Base-by-base conservation (phyloP, 1,284 basidiomycete species). In the Exobasidium cylindrosporum region DNA sequence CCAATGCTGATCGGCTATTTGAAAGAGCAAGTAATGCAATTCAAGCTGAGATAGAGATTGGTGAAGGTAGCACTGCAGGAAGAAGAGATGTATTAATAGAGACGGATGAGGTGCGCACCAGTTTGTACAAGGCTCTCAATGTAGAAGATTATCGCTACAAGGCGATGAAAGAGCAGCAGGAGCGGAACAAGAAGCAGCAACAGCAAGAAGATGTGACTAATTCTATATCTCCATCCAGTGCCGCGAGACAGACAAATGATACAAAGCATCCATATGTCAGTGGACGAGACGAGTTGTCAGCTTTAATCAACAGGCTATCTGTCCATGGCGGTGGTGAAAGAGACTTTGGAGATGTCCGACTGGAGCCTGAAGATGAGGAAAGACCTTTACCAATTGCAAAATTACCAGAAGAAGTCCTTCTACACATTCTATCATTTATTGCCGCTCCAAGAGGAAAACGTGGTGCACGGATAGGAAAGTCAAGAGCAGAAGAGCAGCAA, bases 391-490 rank as follows among this genome's bases (percentile, higher is more conserved):
- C 32, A 58, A 64, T 63, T 4, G 63, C 68, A 14, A 65, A 58
- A 10, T 54, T 79, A 7, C 77, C 77, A 0, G 76, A 78, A 47
- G 77, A 79, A 47, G 31, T 79, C 1, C 63, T 76, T 46, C 46
- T 76, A 26, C 57, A 62, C 45, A 69, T 79, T 31, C 54, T 76
- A 3, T 40, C 55, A 24, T 64, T 69, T 58, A 54, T 75, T 35
- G 68, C 67, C 17, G 58, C 57, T 14, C 73, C 74, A 0, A 52
- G 67, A 17, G 73, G 74, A 5, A 62, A 54, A 43, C 58, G 73
- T 29, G 71, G 74, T 4, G 68, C 73, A n/a, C 70, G 63, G 40
- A 64, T 70, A 26, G 55, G 64, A 46, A 64, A 66, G 54, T 57
- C 56, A 24, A 17, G 10, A 40, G 7, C 35, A 17, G 35, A 40